Percentiles rank a stretch among this genome's conserved stretches.
Conservation (phyloP, 352 stramenopile genomes). For the Saprolegnia parasitica region DNA sequence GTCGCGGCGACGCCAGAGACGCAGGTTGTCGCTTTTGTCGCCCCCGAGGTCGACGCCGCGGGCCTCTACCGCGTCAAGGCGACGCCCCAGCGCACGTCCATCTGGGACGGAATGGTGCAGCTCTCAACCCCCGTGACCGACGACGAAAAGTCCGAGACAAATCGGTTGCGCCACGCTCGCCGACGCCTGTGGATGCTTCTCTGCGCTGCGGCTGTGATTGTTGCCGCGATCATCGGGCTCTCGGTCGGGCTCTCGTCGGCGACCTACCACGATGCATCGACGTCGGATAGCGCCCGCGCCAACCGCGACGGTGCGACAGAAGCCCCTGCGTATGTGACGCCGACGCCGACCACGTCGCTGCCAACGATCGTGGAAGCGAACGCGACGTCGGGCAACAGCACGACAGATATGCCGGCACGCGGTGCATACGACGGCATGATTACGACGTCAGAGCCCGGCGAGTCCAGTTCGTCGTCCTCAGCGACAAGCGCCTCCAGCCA, state of each 20-base stretch:
- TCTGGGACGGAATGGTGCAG: conserved; percentile 27
- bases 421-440: too few species aligned
- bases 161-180: not conserved
- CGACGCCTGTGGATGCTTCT: conserved; percentile 13
- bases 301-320: not conserved
- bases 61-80: conserved; percentile 12
- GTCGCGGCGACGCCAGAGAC: not conserved
- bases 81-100: conserved; percentile 2
- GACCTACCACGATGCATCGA: not conserved
- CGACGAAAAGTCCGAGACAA: conserved; percentile 6
- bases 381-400: too few species aligned
- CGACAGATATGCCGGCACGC: too few species aligned
- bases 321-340: too few species aligned
- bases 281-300: not conserved
- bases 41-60: conserved; percentile 9
- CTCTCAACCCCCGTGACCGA: conserved; percentile 7
- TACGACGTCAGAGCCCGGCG: too few species aligned
- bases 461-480: too few species aligned
- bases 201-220: not conserved
- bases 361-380: too few species aligned
- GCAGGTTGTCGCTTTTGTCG: not conserved
- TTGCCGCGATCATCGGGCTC: conserved; percentile 11
- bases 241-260: conserved; percentile 14
- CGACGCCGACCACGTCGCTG: too few species aligned
- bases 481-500: not conserved